Base-by-base conservation (phyloP, 805 yeast species). In the Starmerella ratchasimensis region DNA sequence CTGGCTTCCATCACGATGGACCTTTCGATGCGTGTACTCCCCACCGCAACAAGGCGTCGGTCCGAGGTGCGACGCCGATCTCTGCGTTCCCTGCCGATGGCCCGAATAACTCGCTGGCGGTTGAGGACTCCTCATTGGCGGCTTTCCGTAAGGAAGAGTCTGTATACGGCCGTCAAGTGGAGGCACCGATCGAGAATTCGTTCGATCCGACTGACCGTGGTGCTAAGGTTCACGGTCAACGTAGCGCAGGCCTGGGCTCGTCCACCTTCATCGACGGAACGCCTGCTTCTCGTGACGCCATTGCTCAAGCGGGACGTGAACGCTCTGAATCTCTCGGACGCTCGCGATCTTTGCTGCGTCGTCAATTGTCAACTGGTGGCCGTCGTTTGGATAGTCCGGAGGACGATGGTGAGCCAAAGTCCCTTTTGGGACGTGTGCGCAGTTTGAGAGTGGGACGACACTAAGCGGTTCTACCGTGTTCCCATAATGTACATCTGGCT, bases 11-110 rank as follows among this genome's bases (percentile, higher is more conserved):
- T 59, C 97, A 90, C 59, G 98, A 90, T 61, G 98, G 98, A 10
- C 98, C 98, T 13, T 90, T 90, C 57, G 98, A 90, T 57, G 98
- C 98, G 1, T 88, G 97, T 59, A 80, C 93, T 3, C 97, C 98
- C 6, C 94, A 82, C 58, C 75, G 97, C 57, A 90, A 90, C 60
- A 80, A 79, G 61, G 62, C 61, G 38, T 26, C 44, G 46, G 64
- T 67, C 15, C 37, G 44, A 19, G 34, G 33, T 28, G 34, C 46
- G n/a, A 41, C 43, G 17, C 98, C 98, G 4, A 95, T 90, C 13
- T 65, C 74, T 63, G 98, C 98, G 0, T 90, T 88, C 68, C 95
- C 96, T 0, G 80, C 70, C 5, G 93, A 88, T 60, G 96, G 97
- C 0, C 95, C 97, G 45, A 90, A 90, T 60, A 79, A 72, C 53